Conservation (phyloP, 1,139 yeast species). For the Zygoascus hellenicus region DNA sequence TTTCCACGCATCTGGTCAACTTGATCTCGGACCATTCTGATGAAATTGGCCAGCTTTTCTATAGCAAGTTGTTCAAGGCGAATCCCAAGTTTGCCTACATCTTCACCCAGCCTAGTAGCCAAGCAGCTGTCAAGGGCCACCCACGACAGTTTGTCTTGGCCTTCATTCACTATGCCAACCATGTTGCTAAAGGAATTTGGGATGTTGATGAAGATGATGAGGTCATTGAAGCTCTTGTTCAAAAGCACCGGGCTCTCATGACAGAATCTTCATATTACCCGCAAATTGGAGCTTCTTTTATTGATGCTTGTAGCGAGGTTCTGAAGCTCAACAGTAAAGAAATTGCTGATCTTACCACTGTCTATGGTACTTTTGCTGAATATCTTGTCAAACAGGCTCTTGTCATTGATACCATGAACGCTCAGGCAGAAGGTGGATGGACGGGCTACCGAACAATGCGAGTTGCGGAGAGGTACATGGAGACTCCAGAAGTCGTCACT, state of each 20-base stretch:
- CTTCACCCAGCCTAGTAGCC: constrained; percentile 10
- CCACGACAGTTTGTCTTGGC: constrained; percentile 10
- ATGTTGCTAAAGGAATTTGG: constrained; percentile 6
- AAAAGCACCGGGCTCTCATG: constrained; percentile 11
- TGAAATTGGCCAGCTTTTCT: constrained; percentile 9
- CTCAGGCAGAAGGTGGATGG: constrained; percentile 42
- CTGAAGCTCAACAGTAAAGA: background rate
- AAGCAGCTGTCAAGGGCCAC: constrained; percentile 9
- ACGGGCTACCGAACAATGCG: constrained; percentile 49
- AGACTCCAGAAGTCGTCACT: constrained; percentile 46
- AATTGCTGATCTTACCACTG: constrained; percentile 1
- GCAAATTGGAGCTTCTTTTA: constrained; percentile 10
- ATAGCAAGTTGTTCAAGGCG: constrained; percentile 4
- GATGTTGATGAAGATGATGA: constrained; percentile 11
- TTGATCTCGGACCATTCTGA: constrained; percentile 5
- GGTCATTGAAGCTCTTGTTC: constrained; percentile 10
- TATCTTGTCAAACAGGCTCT: constrained; percentile 9
- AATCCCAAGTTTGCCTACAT: constrained; percentile 10
- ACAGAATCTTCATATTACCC: constrained; percentile 9
- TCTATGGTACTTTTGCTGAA: constrained; percentile 6
- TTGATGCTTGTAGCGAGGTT: constrained; percentile 9
- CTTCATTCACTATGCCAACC: constrained; percentile 5
- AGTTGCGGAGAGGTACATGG: constrained; percentile 41
- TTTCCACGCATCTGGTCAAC: background rate
- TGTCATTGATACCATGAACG: constrained; percentile 7